Conservation (phyloP, 169 alveolate species). For the Plasmodium vivax region DNA sequence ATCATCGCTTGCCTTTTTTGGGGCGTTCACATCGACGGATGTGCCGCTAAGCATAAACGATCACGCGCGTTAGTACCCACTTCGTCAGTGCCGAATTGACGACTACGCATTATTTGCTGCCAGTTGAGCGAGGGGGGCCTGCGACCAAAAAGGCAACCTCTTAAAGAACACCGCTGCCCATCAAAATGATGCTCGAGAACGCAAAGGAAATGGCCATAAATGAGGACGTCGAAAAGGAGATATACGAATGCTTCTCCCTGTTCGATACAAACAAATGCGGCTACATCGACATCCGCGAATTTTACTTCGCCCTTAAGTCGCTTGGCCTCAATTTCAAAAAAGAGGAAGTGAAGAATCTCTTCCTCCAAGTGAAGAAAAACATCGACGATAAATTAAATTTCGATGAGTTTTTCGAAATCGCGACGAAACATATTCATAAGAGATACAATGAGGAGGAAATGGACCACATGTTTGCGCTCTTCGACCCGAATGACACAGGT, state of each 20-base stretch:
- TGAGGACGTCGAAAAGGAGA: slow-evolving; percentile 64
- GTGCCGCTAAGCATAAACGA: neutral
- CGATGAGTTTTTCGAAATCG: slow-evolving; percentile 72
- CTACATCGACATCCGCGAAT: slow-evolving; percentile 67
- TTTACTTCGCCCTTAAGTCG: slow-evolving; percentile 68
- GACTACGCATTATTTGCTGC: neutral
- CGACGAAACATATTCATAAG: slow-evolving; percentile 48
- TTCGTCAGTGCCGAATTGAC: neutral
- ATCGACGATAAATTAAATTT: slow-evolving; percentile 55
- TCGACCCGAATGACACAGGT: slow-evolving; percentile 74
- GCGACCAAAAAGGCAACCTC: neutral
- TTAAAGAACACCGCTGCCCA: neutral
- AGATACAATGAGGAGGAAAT: slow-evolving; percentile 70
- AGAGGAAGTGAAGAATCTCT: slow-evolving; percentile 53
- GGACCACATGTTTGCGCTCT: slow-evolving; percentile 45
- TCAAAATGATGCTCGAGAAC: slow-evolving; percentile 18
- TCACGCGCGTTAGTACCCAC: neutral
- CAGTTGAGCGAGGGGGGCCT: neutral
- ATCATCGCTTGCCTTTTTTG: neutral
- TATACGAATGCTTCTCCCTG: slow-evolving; percentile 69
- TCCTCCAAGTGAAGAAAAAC: slow-evolving; percentile 44
- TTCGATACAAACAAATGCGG: slow-evolving; percentile 74
- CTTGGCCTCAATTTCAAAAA: slow-evolving; percentile 72
- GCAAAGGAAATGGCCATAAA: slow-evolving; percentile 13
- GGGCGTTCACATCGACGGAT: neutral